These are phyloP conservation scores for Cephalotrichum gorgonifer DNA, from an alignment of 2,329 filamentous ascomycete species.

Conservation along the genomic window DNA sequence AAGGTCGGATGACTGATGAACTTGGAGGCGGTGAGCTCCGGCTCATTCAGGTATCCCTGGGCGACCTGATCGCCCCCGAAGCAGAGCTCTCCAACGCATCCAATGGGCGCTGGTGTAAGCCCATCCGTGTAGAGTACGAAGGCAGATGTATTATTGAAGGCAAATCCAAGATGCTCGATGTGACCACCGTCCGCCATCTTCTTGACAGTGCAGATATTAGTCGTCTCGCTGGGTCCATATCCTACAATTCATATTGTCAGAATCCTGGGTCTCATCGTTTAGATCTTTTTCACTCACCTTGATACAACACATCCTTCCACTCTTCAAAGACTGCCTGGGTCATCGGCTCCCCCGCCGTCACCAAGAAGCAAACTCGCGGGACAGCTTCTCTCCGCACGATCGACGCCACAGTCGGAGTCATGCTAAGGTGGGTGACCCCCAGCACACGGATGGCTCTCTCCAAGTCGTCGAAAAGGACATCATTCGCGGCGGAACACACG, in stretches of 20 bases:
- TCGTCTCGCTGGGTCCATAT: constrained; percentile 79
- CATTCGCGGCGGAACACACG: constrained; percentile 65
- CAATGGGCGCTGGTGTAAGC: constrained; percentile 50
- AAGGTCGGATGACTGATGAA: constrained; percentile 59
- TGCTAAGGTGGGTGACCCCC: constrained; percentile 65
- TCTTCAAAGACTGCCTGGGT: constrained; percentile 57
- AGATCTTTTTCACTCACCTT: constrained; percentile 34
- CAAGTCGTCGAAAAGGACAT: constrained; percentile 63
- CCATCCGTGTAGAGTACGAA: constrained; percentile 45
- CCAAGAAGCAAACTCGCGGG: constrained; percentile 62
- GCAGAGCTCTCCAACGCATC: constrained; percentile 72
- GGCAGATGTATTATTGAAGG: constrained; percentile 65
- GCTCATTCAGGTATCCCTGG: constrained; percentile 60
- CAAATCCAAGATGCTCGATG: constrained; percentile 66
- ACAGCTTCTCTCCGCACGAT: constrained; percentile 60
- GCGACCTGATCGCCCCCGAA: constrained; percentile 79
- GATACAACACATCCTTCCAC: constrained; percentile 63
- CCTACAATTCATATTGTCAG: constrained; percentile 20
- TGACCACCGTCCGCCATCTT: constrained; percentile 46
- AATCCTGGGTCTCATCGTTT: constrained; percentile 1
- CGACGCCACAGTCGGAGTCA: constrained; percentile 77
- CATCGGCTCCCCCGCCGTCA: constrained; percentile 73
- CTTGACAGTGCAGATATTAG: constrained; percentile 75
- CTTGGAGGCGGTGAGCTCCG: constrained; percentile 50
- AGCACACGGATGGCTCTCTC: constrained; percentile 55